phyloP scores from a whole-genome alignment of 345 rosid genomes.

The Euphorbia tirucalli region DNA sequence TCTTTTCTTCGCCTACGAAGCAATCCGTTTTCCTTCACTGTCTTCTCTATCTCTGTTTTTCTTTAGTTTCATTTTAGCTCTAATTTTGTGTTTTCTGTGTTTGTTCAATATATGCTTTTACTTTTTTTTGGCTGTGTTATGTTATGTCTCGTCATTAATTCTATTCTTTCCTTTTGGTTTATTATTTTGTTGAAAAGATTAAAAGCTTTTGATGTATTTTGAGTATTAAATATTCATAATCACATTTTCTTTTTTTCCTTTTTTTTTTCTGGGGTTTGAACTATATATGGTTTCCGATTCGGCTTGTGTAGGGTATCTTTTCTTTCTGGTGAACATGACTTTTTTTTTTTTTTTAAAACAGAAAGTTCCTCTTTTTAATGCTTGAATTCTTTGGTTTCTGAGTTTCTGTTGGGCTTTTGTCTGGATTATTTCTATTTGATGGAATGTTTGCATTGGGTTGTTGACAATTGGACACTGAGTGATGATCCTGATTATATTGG shows the following conservation, averaged over 20 bases:
- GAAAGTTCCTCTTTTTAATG: not conserved
- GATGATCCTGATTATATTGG: not conserved
- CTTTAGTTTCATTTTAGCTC: not conserved
- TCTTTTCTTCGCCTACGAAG: too few relatives aligned
- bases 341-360: not conserved
- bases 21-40: too few relatives aligned
- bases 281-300: not conserved
- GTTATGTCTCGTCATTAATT: not conserved
- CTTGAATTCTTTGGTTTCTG: not conserved
- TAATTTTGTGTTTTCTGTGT: too few relatives aligned
- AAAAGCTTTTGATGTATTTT: not conserved
- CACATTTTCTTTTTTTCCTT: not conserved
- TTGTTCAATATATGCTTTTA: too few relatives aligned
- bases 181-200: not conserved
- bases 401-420: too few relatives aligned
- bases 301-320: not conserved
- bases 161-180: not conserved
- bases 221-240: not conserved
- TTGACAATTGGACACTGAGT: not conserved
- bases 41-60: too few relatives aligned
- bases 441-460: not conserved
- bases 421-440: not conserved
- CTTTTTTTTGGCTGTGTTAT: not conserved
- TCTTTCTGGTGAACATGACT: not conserved
- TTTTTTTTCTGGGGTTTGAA: not conserved